phyloP scores from a whole-genome alignment of 2,329 filamentous ascomycete species.

The Phaeophleospora eucalypticola region DNA sequence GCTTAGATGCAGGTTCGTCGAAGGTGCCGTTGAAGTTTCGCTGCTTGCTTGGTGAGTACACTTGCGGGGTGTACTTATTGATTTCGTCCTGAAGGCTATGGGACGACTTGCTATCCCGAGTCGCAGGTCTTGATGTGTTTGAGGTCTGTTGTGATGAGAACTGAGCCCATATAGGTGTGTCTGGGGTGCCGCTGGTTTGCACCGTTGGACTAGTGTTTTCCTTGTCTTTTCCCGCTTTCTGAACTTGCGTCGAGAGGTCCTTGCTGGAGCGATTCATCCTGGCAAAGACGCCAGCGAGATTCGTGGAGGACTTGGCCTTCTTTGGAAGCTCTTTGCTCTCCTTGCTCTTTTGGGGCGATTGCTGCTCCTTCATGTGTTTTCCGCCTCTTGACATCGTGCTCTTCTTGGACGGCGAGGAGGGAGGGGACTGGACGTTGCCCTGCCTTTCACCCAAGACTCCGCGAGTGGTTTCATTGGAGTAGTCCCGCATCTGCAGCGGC shows the following conservation, averaged over 20 bases:
- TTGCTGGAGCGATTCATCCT: slow-evolving; percentile 67
- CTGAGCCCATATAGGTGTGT: slow-evolving; percentile 76
- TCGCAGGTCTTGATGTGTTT: slow-evolving; percentile 37
- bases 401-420: slow-evolving; percentile 28
- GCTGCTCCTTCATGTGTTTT: slow-evolving; percentile 33
- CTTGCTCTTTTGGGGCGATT: slow-evolving; percentile 36
- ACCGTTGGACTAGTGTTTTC: slow-evolving; percentile 69
- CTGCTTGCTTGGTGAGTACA: slow-evolving; percentile 59
- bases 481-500: slow-evolving; percentile 32
- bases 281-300: slow-evolving; percentile 71
- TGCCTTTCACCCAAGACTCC: slow-evolving; percentile 31
- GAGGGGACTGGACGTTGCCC: slow-evolving; percentile 31
- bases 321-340: slow-evolving; percentile 39
- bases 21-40: slow-evolving; percentile 49
- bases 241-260: slow-evolving; percentile 51
- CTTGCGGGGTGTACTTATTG: slow-evolving; percentile 54
- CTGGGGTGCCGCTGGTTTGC: slow-evolving; percentile 39
- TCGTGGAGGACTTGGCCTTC: slow-evolving; percentile 79
- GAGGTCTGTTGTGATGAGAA: slow-evolving; percentile 49
- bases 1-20: slow-evolving; percentile 42
- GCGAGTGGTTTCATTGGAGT: neutral
- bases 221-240: slow-evolving; percentile 59
- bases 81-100: slow-evolving; percentile 53
- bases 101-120: slow-evolving; percentile 41
- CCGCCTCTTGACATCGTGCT: slow-evolving; percentile 16